Evolutionary conservation across 106 monocot species (phyloP).

Genomic region (Dactylorhiza incarnata): DNA sequence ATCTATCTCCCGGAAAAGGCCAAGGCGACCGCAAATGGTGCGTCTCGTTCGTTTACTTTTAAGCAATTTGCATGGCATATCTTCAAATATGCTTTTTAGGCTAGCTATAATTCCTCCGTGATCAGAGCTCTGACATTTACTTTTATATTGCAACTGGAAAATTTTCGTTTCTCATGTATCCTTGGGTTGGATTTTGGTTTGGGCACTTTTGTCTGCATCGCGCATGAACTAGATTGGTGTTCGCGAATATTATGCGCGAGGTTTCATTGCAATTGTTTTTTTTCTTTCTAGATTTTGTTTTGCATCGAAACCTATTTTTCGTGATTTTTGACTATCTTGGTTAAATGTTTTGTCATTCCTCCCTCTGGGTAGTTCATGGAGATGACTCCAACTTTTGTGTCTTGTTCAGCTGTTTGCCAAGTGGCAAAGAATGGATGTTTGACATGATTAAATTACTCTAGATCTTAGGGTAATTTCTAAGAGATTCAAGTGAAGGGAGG

Average conservation of each 20-base stretch:
- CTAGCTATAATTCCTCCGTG: no score
- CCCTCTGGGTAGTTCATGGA: not conserved
- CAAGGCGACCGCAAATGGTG: not conserved
- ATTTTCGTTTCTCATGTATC: not conserved
- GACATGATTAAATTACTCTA: not conserved
- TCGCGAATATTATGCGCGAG: not conserved
- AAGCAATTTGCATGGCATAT: not conserved
- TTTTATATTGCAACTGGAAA: not conserved
- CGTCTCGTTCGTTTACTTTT: not conserved
- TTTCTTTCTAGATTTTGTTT: not conserved
- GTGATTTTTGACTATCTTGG: not conserved
- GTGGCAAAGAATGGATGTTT: not conserved
- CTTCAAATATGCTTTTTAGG: no score
- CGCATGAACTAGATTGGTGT: not conserved
- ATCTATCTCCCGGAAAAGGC: not conserved
- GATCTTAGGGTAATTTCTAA: no score
- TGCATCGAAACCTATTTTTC: not conserved
- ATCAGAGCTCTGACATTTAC: not conserved
- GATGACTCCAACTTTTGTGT: not conserved
- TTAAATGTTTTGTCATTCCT: not conserved
- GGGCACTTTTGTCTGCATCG: not conserved
- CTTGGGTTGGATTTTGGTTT: not conserved
- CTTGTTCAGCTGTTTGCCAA: not conserved
- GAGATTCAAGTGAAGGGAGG: no score
- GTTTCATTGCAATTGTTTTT: not conserved